These are phyloP conservation scores for Chlorella sp. DNA, from an alignment of 139 green algal genomes.

Conservation along the genomic window DNA sequence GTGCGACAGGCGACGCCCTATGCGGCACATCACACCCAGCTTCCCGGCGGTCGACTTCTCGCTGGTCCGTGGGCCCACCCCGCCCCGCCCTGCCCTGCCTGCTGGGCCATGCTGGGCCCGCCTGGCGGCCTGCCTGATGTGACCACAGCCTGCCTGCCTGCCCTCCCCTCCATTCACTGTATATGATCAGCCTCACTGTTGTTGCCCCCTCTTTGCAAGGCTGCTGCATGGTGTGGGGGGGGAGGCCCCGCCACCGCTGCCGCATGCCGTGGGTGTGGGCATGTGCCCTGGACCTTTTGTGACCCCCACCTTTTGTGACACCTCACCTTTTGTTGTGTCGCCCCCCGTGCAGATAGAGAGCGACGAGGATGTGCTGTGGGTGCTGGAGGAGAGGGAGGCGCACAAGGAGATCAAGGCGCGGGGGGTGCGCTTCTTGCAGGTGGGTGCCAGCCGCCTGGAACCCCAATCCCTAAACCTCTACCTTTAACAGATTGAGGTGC, in stretches of 20 bases:
- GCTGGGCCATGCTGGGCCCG: background rate
- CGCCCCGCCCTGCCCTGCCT: background rate
- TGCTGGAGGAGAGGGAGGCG: slow-evolving; percentile 34
- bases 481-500: too few relatives aligned
- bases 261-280: too few relatives aligned
- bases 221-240: too few relatives aligned
- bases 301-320: too few relatives aligned
- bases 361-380: slow-evolving; percentile 48
- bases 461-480: too few relatives aligned
- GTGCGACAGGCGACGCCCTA: slow-evolving; percentile 50
- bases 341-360: slow-evolving; percentile 44
- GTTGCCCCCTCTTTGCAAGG: too few relatives aligned
- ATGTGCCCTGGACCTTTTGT: too few relatives aligned
- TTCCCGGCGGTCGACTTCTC: slow-evolving; percentile 64
- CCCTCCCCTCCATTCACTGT: background rate
- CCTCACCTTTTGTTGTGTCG: too few relatives aligned
- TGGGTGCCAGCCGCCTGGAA: too few relatives aligned
- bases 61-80: background rate
- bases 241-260: too few relatives aligned
- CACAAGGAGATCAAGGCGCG: slow-evolving; percentile 45
- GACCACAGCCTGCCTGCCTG: background rate
- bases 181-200: too few relatives aligned
- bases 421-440: slow-evolving; percentile 46
- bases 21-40: background rate
- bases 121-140: background rate